phyloP scores from a whole-genome alignment of 208 protist species.

The Angomonas ambiguus region DNA sequence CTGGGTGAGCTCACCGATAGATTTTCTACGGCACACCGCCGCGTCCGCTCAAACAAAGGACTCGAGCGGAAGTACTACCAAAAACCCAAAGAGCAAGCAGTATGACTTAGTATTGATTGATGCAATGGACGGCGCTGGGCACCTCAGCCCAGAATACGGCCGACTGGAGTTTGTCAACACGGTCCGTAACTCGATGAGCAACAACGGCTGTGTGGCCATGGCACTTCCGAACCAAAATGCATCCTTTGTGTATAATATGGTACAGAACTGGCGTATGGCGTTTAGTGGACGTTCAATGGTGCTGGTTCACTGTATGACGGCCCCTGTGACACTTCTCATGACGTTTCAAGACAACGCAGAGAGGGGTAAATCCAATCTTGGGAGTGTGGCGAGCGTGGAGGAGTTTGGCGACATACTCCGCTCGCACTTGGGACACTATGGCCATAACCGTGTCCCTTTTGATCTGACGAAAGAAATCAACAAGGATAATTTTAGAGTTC shows the following conservation, averaged over 20 bases:
- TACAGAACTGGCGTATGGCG: slow-evolving; percentile 86
- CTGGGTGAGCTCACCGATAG: slow-evolving; percentile 54
- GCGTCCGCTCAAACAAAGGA: not conserved
- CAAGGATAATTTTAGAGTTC: slow-evolving; percentile 58
- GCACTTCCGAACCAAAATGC: slow-evolving; percentile 73
- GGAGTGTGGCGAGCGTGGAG: slow-evolving; percentile 55
- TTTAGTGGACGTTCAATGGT: slow-evolving; percentile 72
- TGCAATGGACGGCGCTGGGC: slow-evolving; percentile 58
- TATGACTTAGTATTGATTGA: slow-evolving; percentile 84
- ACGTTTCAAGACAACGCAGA: slow-evolving; percentile 79
- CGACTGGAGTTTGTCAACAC: slow-evolving; percentile 75
- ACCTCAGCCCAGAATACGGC: slow-evolving; percentile 63
- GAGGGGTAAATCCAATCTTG: slow-evolving; percentile 70
- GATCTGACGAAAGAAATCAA: slow-evolving; percentile 74
- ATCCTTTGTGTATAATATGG: slow-evolving; percentile 64
- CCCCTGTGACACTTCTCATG: slow-evolving; percentile 82
- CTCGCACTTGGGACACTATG: slow-evolving; percentile 72
- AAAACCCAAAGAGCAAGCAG: slow-evolving; percentile 10
- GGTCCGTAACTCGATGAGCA: slow-evolving; percentile 60
- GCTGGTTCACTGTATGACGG: slow-evolving; percentile 77
- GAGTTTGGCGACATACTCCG: slow-evolving; percentile 83
- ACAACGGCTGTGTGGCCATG: slow-evolving; percentile 58
- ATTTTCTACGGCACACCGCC: slow-evolving; percentile 51
- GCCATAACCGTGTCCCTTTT: slow-evolving; percentile 63
- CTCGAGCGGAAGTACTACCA: slow-evolving; percentile 6